Evolutionary conservation across 768 basidiomycete species (phyloP), one percentile per base, ranked within the genome.

Genomic region (Cystobasidium ongulense): DNA sequence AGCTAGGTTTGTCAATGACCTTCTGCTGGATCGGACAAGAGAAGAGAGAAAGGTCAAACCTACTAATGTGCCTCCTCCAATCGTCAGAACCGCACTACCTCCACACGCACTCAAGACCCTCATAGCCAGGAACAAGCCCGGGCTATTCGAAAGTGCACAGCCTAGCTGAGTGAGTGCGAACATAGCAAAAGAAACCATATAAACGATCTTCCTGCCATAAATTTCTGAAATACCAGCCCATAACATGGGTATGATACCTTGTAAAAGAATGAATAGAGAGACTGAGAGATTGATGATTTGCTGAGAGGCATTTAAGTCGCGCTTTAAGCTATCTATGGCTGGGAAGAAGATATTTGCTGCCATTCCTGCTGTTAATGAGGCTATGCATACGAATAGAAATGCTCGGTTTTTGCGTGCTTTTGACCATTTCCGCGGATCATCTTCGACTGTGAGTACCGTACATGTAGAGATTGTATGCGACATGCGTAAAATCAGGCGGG

Each of bases 171-270:
- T 71, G 53, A 31, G 88, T 79, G 10, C 82, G 36, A 41, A 39
- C 23, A 36, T 25, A 68, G 50, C 39, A n/a, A 68, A 41, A 0
- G 76, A 59, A 4, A 29, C 65, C 21, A 81, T 57, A 67, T 81
- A 82, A 54, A 83, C 25, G 75, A 87, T 87, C 83, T 87, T 90
- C 66, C 90, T 83, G 8, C 90, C 90, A 78, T 86, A 87, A 36
- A 91, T 85, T 80, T 92, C 90, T 70, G 87, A 88, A 29, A 88
- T 81, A 0, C 86, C 85, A 67, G 84, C 85, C 90, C 90, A 90
- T 1, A 88, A 39, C 13, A 89, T 77, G 0, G 90, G 90, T 66
- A 87, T 80, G 13, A 82, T 80, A 1, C 90, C 90, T 80, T 91
- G 90, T 13, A 89, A 77, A 1, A 88, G 81, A 73, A 90, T 89